Evolutionary conservation across 1,139 yeast species (phyloP), one percentile per base, ranked within the genome.

Genomic region (Pichia sp.): DNA sequence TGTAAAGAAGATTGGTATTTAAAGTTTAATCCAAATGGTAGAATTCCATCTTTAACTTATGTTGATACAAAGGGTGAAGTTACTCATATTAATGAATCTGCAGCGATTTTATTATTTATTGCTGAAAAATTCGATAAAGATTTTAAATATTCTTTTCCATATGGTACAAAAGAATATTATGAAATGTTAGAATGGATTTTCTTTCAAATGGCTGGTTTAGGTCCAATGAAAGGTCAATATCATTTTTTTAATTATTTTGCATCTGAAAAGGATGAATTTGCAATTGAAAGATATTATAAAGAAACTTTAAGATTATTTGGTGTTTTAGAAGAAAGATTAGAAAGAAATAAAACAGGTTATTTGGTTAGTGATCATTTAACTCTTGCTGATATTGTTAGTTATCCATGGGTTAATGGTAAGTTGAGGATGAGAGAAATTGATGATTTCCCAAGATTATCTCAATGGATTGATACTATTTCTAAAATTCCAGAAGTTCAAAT

Each of bases 161-260:
- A 54, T 23, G 77, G 76, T 4, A 62, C 78, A 22, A 63, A 59
- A 29, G 64, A 69, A 40, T 77, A 76, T 60, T 78, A 71, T 61
- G 72, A 70, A 51, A 69, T 71, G 54, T 56, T 74, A 49, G 79
- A 77, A 49, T 69, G 80, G 70, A 51, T 73, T 20, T 66, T 69
- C 42, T 79, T 76, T 66, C 82, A 76, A 58, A 70, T 75, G 62
- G 76, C 80, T 0, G 81, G 81, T 6, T 63, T 75, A 41, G 80
- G 82, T 25, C 83, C 85, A 46, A 74, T 74, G 71, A 78, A 72
- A 52, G 83, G 84, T 10, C 82, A 78, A 56, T 76, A 74, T 32
- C 61, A 63, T 51, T 79, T 74, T 57, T 80, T 77, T 57, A 42
- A 46, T 4, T 34, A 55, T 3, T 69, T 45, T 54, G 77, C 81